A percentile compares a stretch with the other conserved stretches of the same genome.
Evolutionary conservation across 169 alveolate genomes (phyloP).

Genomic region (Condylostoma magnum): DNA sequence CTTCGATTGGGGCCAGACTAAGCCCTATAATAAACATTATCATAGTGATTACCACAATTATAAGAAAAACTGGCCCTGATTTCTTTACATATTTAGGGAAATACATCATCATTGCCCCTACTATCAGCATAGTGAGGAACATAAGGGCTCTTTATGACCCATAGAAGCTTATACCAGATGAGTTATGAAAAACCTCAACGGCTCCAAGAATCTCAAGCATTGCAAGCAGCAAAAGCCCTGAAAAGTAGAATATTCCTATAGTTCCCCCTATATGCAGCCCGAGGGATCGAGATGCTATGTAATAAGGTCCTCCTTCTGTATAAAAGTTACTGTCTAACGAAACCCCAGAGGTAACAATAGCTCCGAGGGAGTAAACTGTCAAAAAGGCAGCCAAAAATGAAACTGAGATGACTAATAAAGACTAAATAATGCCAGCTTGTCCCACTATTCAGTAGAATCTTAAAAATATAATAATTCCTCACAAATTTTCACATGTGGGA

Average conservation of each 20-base stretch:
- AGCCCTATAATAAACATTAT: constrained; percentile 40
- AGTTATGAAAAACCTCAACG: constrained; percentile 20
- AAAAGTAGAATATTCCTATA: constrained; percentile 42
- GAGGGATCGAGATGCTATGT: constrained; percentile 40
- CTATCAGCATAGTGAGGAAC: background rate
- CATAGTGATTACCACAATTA: constrained; percentile 37
- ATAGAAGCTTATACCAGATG: background rate
- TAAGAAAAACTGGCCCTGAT: constrained; percentile 36
- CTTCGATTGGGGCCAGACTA: constrained; percentile 17
- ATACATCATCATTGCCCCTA: constrained; percentile 30
- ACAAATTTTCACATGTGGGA: constrained; percentile 53
- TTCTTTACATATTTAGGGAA: constrained; percentile 37
- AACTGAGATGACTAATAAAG: constrained; percentile 34
- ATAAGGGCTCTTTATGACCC: background rate
- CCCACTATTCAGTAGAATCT: constrained; percentile 50
- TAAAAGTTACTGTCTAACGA: constrained; percentile 22
- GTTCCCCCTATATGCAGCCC: constrained; percentile 41
- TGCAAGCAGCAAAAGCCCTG: constrained; percentile 36
- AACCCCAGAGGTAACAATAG: constrained; percentile 47
- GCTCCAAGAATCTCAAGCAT: constrained; percentile 43
- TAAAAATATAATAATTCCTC: constrained; percentile 48
- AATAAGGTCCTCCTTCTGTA: constrained; percentile 51
- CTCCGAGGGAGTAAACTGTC: constrained; percentile 37
- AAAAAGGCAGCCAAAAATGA: constrained; percentile 45
- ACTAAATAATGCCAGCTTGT: constrained; percentile 23